Evolutionary conservation across 2,329 filamentous ascomycete species (phyloP).

Genomic region (Periglandula ipomoeae): DNA sequence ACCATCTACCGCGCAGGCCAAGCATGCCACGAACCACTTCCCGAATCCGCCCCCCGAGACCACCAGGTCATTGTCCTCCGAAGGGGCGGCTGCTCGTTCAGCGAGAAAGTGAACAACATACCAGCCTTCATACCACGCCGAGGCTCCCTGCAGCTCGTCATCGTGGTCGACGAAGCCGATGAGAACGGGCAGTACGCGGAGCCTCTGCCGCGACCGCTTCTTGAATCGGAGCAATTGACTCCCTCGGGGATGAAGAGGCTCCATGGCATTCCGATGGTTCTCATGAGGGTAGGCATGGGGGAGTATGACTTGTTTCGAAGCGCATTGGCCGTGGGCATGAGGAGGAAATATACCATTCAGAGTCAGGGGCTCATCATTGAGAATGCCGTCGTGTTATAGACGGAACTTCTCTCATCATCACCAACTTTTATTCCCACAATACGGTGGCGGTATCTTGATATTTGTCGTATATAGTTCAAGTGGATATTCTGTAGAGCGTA

Average conservation of each 20-base stretch:
- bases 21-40: slow-evolving; percentile 52
- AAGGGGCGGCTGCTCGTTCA: slow-evolving; percentile 78
- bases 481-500: not conserved
- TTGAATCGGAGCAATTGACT: slow-evolving; percentile 67
- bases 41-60: slow-evolving; percentile 38
- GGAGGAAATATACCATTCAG: slow-evolving; percentile 69
- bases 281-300: slow-evolving; percentile 62
- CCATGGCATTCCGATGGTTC: slow-evolving; percentile 71
- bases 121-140: slow-evolving; percentile 59
- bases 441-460: not conserved
- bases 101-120: slow-evolving; percentile 75
- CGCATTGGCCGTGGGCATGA: slow-evolving; percentile 63
- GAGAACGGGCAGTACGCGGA: slow-evolving; percentile 17
- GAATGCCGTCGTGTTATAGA: slow-evolving; percentile 59
- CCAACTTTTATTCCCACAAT: not conserved
- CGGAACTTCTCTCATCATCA: not conserved
- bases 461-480: not conserved
- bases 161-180: slow-evolving; percentile 51
- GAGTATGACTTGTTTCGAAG: slow-evolving; percentile 51
- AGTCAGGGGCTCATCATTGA: slow-evolving; percentile 71
- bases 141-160: slow-evolving; percentile 64
- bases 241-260: slow-evolving; percentile 59
- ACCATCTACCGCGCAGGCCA: slow-evolving; percentile 62
- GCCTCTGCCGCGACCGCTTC: slow-evolving; percentile 48
- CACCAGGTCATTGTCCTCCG: slow-evolving; percentile 76